Base-by-base conservation (phyloP, 2,329 filamentous ascomycete species). In the Aspergillus neoniger region DNA sequence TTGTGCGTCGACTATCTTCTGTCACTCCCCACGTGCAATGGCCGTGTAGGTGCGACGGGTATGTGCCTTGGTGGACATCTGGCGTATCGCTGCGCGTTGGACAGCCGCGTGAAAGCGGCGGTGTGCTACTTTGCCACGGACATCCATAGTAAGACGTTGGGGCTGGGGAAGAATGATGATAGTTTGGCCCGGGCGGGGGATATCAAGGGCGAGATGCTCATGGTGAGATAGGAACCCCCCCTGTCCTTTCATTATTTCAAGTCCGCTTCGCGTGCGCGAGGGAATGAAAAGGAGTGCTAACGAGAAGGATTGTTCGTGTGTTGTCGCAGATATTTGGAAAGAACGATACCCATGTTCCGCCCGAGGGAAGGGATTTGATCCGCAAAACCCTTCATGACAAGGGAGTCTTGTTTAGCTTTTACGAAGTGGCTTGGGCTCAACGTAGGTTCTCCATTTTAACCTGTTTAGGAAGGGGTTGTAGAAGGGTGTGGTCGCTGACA, bases 1-100 rank as follows among this genome's bases (percentile, higher is more conserved):
- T 82, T 87, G 44, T 85, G 87, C 3, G 86, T 94, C 38, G 87
- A 91, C 73, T 80, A 87, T 62, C 85, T 95, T 30, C 82, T 94
- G 4, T 84, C 83, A 23, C 83, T 92, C 21, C 83, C 86, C 4
- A 92, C 89, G n/a, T 91, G 92, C 77, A 96, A 88, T 63, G 92
- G 92, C 53, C 84, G 86, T 38, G 85, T 96, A 67, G 91, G 91
- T 49, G 82, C 88, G 4, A 92, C 90, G 12, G 91, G 91, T 62
- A 97, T 97, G 93, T 97, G 93, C 76, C 86, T 97, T 1, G 94
- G 94, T 55, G 93, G 94, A 1, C 94, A 97, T 73, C 85, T 97
- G 17, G 91, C 90, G 76, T 89, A 86, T 73, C 82, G 88, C 44
- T 86, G 84, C 68, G 87, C 88, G 69, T 83, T 97, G 52, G 92